Base-by-base conservation (phyloP, 495 filamentous ascomycete genomes). In the Aspergillus incahuasiensis region DNA sequence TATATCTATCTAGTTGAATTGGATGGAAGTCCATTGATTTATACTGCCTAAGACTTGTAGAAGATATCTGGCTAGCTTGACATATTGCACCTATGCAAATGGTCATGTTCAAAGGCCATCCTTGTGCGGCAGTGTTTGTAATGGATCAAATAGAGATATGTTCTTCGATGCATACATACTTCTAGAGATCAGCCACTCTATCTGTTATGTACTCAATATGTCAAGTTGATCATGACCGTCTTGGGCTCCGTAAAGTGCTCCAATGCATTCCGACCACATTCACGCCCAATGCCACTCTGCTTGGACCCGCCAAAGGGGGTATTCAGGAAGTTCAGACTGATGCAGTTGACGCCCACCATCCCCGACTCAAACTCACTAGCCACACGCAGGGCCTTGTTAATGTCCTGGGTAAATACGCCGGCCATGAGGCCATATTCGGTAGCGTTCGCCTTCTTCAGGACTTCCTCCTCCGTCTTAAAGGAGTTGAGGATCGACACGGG, bases 231-330 rank as follows among this genome's bases (percentile, higher is more conserved):
- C 81, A 56, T 87, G 1, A 41, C 47, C 2, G 59, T 58, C 46
- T 62, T 62, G 1, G 45, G 50, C 49, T 62, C 59, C 25, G 15
- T 22, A n/a, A 51, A 56, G 20, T 46, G 52, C 32, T 82, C 61
- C 79, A 83, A 55, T 79, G 85, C 69, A 91, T 28, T 8, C 4
- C 25, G 94, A 67, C 92, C 85, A 86, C 88, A 94, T 24, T 92
- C 90, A 88, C 76, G 60, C 1, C 77, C 77, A 3, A 74, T 46
- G 2, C 79, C 79, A 54, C 71, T 76, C 65, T 80, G 69, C 67
- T 82, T 82, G 24, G 52, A 70, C 2, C 79, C 79, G 5, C 79
- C 78, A 60, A 81, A 82, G 0, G 78, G 74, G 18, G 11, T 9
- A 4, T 20, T 21, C 34, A 63, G 24, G 16, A 61, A 66, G 20